These are phyloP conservation scores for Xerocomus cyaneibrunnescens DNA, from an alignment of 1,284 basidiomycete species.

Conservation along the genomic window DNA sequence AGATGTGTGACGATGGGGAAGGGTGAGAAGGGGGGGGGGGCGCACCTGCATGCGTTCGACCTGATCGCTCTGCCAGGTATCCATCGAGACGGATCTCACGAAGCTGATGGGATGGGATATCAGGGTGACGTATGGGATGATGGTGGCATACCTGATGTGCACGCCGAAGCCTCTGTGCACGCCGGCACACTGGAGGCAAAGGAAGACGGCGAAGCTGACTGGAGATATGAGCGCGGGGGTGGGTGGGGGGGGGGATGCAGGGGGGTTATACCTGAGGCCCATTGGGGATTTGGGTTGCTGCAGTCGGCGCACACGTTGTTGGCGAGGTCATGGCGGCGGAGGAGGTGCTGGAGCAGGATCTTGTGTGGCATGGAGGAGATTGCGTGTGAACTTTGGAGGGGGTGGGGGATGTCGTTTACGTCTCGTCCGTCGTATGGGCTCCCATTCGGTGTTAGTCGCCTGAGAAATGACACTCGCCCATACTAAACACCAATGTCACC, in stretches of 20 bases:
- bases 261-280: constrained; percentile 89
- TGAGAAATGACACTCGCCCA: too few relatives aligned
- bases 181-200: constrained; percentile 91
- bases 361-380: not conserved
- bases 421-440: too few relatives aligned
- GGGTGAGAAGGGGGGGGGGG: constrained; percentile 10
- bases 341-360: not conserved
- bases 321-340: constrained; percentile 44
- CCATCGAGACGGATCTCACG: constrained; percentile 92
- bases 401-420: too few relatives aligned
- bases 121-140: not conserved
- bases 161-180: constrained; percentile 88
- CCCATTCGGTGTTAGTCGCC: too few relatives aligned
- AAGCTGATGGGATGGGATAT: constrained; percentile 54
- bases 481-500: too few relatives aligned
- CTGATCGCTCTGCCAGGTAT: constrained; percentile 92
- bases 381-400: not conserved
- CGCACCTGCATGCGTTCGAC: constrained; percentile 85
- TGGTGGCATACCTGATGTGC: constrained; percentile 63
- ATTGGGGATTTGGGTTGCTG: constrained; percentile 83
- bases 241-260: not conserved
- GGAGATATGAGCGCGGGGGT: constrained; percentile 1
- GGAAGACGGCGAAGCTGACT: constrained; percentile 77
- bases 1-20: constrained; percentile 13
- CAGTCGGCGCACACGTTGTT: constrained; percentile 85